Evolutionary conservation across 192 early-diverging fungal genomes (phyloP).

Genomic region (Geosiphon pyriformis): DNA sequence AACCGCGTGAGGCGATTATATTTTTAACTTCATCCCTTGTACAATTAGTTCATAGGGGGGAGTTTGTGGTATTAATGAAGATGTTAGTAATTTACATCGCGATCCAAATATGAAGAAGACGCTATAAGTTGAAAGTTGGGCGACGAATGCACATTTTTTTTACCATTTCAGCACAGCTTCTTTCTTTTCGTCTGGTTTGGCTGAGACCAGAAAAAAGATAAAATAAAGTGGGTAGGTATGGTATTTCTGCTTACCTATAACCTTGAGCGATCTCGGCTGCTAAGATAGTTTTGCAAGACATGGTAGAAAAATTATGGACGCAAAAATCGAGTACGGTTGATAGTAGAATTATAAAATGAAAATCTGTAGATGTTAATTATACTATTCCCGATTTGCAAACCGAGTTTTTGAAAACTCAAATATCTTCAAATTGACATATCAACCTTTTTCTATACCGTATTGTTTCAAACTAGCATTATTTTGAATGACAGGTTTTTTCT

Average conservation of each 20-base stretch:
- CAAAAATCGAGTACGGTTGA: too few species aligned
- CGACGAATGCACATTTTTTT: not conserved
- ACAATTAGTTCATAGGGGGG: not conserved
- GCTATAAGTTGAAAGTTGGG: not conserved
- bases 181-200: too few species aligned
- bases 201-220: too few species aligned
- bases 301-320: too few species aligned
- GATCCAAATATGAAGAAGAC: not conserved
- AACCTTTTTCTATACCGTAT: too few species aligned
- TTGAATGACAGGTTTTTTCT: too few species aligned
- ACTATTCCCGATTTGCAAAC: too few species aligned
- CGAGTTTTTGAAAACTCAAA: too few species aligned
- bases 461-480: too few species aligned
- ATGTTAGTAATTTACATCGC: not conserved
- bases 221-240: not conserved
- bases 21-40: constrained; percentile 51
- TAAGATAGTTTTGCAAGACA: not conserved
- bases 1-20: constrained; percentile 56
- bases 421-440: too few species aligned
- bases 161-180: not conserved
- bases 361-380: too few species aligned
- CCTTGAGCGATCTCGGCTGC: not conserved
- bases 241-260: not conserved
- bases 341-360: too few species aligned
- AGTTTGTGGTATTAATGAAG: not conserved